These are phyloP conservation scores for Herpotrichia juniperi DNA, from an alignment of 2,329 filamentous ascomycete genomes.

Conservation along the genomic window DNA sequence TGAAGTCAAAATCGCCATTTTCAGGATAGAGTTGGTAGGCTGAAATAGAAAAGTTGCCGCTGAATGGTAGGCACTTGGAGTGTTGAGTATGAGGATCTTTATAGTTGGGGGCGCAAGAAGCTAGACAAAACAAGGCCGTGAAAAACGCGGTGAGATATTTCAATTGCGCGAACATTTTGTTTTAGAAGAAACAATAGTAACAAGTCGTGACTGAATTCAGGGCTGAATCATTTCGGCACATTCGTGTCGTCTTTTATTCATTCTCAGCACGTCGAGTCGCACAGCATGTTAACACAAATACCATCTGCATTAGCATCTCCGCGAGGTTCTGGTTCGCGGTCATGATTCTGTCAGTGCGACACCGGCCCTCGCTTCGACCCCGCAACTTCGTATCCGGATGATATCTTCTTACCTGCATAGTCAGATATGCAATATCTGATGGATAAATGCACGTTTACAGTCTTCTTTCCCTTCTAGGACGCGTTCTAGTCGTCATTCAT, in stretches of 20 bases:
- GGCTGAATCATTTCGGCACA: too few species aligned
- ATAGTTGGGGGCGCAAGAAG: neutral
- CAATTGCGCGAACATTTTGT: neutral
- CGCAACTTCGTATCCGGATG: neutral
- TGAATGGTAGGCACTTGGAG: neutral
- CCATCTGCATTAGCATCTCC: too few species aligned
- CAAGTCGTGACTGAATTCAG: too few species aligned
- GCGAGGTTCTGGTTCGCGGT: too few species aligned
- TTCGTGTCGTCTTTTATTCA: too few species aligned
- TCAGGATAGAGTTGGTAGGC: conserved; percentile 19
- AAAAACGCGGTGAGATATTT: neutral
- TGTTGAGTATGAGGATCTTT: neutral
- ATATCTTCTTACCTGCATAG: neutral
- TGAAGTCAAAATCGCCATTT: conserved; percentile 18
- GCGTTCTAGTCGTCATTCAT: neutral
- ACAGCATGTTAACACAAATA: too few species aligned
- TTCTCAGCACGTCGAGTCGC: too few species aligned
- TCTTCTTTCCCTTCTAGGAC: neutral
- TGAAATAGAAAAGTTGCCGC: conserved; percentile 9
- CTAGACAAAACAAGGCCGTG: neutral
- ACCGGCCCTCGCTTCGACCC: neutral
- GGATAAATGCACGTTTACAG: neutral
- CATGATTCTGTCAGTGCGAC: too few species aligned
- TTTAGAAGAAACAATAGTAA: too few species aligned
- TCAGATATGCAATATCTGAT: neutral